Evolutionary conservation across 2,329 filamentous ascomycete genomes (phyloP).

Genomic region (Verticillium nonalfalfae): DNA sequence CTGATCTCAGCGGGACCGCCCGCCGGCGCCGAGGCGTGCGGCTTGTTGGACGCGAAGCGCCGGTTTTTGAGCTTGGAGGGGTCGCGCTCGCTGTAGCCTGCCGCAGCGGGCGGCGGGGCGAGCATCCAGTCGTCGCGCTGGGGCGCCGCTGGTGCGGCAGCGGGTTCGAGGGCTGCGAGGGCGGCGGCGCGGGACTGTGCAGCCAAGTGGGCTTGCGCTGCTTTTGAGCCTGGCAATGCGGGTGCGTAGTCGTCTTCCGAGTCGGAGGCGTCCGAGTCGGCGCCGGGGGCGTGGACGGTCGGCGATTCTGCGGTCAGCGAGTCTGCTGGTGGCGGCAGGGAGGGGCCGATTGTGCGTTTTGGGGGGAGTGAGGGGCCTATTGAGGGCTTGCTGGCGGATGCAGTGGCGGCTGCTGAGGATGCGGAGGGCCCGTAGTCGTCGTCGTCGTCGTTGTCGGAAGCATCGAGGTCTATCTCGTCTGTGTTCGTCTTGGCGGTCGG

Average conservation of each 20-base stretch:
- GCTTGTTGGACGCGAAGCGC: conserved; percentile 67
- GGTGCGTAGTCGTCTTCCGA: conserved; percentile 48
- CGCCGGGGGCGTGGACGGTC: conserved; percentile 25
- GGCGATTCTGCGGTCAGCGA: conserved; percentile 28
- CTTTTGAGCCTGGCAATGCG: conserved; percentile 41
- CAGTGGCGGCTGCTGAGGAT: conserved; percentile 10
- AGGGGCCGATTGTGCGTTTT: conserved; percentile 31
- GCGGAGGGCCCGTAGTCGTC: conserved; percentile 19
- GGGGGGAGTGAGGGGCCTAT: conserved; percentile 19
- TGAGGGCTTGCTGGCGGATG: conserved; percentile 11
- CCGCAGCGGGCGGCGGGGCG: conserved; percentile 57
- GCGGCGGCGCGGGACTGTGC: conserved; percentile 38
- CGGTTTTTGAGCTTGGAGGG: conserved; percentile 77
- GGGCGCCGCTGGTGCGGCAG: conserved; percentile 28
- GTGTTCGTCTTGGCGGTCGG: conserved; percentile 26
- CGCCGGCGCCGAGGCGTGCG: conserved; percentile 21
- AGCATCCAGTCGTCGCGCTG: conserved; percentile 85
- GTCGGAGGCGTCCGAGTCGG: conserved; percentile 21
- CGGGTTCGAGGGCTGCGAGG: conserved; percentile 18
- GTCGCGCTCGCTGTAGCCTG: conserved; percentile 58
- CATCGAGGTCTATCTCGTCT: conserved; percentile 33
- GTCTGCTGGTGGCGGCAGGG: conserved; percentile 31
- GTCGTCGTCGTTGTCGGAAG: conserved; percentile 24
- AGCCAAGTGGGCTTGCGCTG: conserved; percentile 23
- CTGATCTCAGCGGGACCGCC: conserved; percentile 42